Base-by-base conservation (phyloP, 1,284 basidiomycete species). In the Agroathelia rolfsii region DNA sequence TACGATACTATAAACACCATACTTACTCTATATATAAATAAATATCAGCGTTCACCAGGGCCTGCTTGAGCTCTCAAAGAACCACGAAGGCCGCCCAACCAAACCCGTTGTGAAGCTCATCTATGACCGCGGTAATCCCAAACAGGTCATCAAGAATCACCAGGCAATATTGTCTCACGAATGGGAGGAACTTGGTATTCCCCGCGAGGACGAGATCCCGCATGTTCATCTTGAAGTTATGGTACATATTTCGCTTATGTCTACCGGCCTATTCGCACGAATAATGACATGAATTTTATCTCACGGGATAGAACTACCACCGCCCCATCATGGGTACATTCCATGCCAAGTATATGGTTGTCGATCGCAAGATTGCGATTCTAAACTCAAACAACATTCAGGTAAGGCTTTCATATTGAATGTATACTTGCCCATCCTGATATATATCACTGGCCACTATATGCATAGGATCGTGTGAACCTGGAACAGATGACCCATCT, bases 321-420 rank as follows among this genome's bases (percentile, higher is more conserved):
- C 58, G 67, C 15, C 74, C 76, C 1, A 42, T 76, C 12, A 56
- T 80, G 30, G 81, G 80, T 19, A 86, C 81, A 0, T 87, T 86
- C 55, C 84, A 87, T 46, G 73, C 76, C 27, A 85, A 87, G 51
- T 82, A 80, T 41, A 62, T 84, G 49, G 61, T 85, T 34, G 73
- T 86, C 6, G 83, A 87, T 47, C 66, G 82, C 11, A 76, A 72
- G 43, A 63, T 84, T 18, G 82, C 76, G 0, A 56, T 84, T 35
- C 57, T 87, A 42, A 81, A 81, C 53, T 73, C 69, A 36, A 83
- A 82, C 55, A 85, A 85, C 41, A 80, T 85, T 32, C 82, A 83
- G 52, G n/a, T n/a, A n/a, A n/a, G n/a, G n/a, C n/a, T n/a, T n/a
- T n/a, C n/a, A n/a, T n/a, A n/a, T n/a, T n/a, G n/a, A n/a, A n/a